Evolutionary conservation across 352 stramenopile species (phyloP).

Genomic region (Globisporangium rhizosaccharum): DNA sequence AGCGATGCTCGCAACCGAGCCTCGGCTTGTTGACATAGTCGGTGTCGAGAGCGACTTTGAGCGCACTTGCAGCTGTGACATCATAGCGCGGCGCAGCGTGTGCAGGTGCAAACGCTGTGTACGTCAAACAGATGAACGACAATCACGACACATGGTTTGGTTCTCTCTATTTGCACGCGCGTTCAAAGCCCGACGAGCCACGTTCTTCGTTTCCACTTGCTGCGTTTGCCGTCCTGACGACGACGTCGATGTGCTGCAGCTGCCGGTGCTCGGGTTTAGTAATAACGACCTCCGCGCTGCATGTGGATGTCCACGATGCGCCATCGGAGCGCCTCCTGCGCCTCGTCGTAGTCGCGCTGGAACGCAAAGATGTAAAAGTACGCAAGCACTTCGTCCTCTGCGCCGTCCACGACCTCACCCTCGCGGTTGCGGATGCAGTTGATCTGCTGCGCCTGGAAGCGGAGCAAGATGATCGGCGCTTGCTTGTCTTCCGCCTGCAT

Average conservation of each 20-base stretch:
- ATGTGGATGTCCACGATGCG: conserved; percentile 86
- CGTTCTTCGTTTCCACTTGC: no score
- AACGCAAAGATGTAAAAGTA: conserved; percentile 99
- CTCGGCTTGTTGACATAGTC: neutral
- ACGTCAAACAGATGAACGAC: no score
- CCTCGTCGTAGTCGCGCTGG: conserved; percentile 96
- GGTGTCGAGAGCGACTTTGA: no score
- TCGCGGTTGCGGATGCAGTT: conserved; percentile 98
- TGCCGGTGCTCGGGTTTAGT: conserved; percentile 33
- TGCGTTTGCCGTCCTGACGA: neutral
- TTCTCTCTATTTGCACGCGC: no score
- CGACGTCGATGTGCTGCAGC: neutral
- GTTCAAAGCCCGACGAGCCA: no score
- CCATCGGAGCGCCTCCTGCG: conserved; percentile 81
- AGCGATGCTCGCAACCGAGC: no score
- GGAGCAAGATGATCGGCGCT: conserved; percentile 94
- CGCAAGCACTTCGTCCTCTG: conserved; percentile 94
- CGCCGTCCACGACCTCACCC: conserved; percentile 94
- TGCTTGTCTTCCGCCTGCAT: conserved; percentile 82
- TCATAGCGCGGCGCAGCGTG: no score
- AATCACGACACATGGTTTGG: no score
- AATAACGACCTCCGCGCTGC: conserved; percentile 73
- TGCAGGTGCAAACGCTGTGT: no score
- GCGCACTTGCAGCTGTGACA: no score
- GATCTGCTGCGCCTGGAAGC: conserved; percentile 99